phyloP scores from a whole-genome alignment of 73 alveolate genomes.

The Paraurostyla sp. region DNA sequence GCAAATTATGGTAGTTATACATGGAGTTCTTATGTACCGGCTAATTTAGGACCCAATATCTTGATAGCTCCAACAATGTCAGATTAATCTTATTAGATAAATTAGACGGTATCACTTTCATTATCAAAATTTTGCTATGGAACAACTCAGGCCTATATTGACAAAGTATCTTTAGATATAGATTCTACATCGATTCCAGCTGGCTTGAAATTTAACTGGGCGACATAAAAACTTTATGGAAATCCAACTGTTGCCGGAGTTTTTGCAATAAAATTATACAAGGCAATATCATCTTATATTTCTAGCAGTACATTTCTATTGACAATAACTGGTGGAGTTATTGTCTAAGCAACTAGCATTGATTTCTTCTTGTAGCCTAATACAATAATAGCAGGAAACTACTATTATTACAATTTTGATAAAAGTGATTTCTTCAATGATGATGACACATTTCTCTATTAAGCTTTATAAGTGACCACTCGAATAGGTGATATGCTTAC shows the following conservation, averaged over 20 bases:
- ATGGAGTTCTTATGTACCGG: background rate
- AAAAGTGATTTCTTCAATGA: background rate
- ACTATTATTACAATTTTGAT: background rate
- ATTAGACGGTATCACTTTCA: background rate
- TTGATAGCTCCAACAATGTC: background rate
- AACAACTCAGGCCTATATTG: background rate
- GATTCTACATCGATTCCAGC: background rate
- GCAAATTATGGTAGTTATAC: background rate
- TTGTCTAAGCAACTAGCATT: background rate
- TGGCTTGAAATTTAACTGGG: background rate
- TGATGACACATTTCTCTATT: background rate
- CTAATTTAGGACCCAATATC: background rate
- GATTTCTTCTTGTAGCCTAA: background rate
- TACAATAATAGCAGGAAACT: constrained; percentile 5
- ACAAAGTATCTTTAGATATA: background rate
- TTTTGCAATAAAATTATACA: background rate
- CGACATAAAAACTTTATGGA: background rate
- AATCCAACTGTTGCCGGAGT: background rate
- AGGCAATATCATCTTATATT: background rate
- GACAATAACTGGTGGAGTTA: background rate
- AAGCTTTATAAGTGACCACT: background rate
- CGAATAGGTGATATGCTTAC: background rate
- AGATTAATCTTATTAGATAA: background rate
- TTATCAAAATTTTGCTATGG: background rate
- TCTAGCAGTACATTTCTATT: background rate